Base-by-base conservation (phyloP, 2,329 filamentous ascomycete species). In the Ophiostoma pallidulum region DNA sequence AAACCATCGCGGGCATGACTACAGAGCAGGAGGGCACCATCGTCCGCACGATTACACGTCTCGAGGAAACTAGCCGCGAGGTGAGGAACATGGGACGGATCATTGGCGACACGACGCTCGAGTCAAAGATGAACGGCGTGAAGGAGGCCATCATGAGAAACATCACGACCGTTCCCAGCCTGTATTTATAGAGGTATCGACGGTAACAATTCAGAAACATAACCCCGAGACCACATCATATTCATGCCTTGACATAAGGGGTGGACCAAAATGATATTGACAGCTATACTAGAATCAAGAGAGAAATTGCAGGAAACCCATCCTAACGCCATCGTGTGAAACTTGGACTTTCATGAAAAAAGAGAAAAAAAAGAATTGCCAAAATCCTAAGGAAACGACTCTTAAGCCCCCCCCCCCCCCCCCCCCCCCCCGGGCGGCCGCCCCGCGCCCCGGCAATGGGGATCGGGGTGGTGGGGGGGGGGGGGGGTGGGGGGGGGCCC, bases 91-190 rank as follows among this genome's bases (percentile, higher is more conserved):
- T 92, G 32, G 92, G 92, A 24, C 77, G 92, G 56, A 87, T 98
- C 55, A 90, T 98, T 56, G 92, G 92, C 20, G 92, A 98, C 62
- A 92, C 92, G 4, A 84, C 84, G 48, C 69, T 98, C 56, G 96
- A 94, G 64, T 80, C 83, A 56, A 98, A 98, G 77, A 98, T 98
- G 91, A 84, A 94, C 68, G 82, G 82, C 53, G 94, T 91, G 56
- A 91, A 97, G 75, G 92, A 98, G 72, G 77, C 96, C 76, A 98
- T 98, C 63, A 94, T 95, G 75, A 73, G 92, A 60, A 92, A 96
- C 64, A 92, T 95, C 46, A 94, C 88, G 19, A 90, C 90, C 16
- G 87, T 90, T 33, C 88, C 89, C 13, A 88, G 83, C 63, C 66
- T 94, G 60, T 94, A 94, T 61, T 90, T 94, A 84, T 94, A 73